A percentile compares a stretch with the other conserved stretches of the same genome.
These are phyloP conservation scores for Cryptosporidium canis DNA, from an alignment of 169 alveolate species.

Conservation along the genomic window DNA sequence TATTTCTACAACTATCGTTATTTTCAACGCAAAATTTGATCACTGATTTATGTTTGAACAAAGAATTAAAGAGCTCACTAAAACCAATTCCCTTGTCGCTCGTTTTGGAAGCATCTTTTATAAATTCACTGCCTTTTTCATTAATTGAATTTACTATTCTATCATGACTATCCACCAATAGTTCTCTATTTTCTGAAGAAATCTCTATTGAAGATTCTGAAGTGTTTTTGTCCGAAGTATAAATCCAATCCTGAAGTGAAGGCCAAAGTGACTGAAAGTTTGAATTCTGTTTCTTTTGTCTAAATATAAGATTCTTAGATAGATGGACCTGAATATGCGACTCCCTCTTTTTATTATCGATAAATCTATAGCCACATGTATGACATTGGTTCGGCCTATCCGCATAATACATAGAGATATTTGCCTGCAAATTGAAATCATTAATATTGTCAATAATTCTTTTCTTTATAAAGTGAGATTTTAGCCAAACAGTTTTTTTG, in stretches of 20 bases:
- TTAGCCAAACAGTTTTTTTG: slow-evolving; percentile 41
- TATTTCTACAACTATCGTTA: neutral
- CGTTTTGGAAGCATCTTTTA: neutral
- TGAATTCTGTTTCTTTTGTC: slow-evolving; percentile 44
- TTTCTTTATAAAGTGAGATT: slow-evolving; percentile 58
- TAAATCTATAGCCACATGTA: slow-evolving; percentile 64
- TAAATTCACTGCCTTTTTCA: neutral
- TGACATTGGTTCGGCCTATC: slow-evolving; percentile 71
- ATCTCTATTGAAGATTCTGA: neutral
- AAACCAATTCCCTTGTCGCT: neutral
- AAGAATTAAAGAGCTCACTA: slow-evolving; percentile 16
- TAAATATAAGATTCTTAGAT: slow-evolving; percentile 55
- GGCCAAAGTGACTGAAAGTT: slow-evolving; percentile 57
- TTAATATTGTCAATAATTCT: slow-evolving; percentile 29
- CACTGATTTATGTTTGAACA: neutral
- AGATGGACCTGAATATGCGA: slow-evolving; percentile 65
- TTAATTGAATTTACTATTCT: neutral
- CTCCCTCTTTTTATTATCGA: slow-evolving; percentile 57
- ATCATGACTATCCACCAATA: slow-evolving; percentile 8
- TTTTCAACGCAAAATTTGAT: neutral
- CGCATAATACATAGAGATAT: slow-evolving; percentile 33
- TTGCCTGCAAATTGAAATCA: slow-evolving; percentile 55
- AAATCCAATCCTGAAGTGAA: slow-evolving; percentile 54
- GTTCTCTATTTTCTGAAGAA: slow-evolving; percentile 9
- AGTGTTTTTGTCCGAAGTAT: neutral